Evolutionary conservation across 768 basidiomycete species (phyloP), one percentile per base, ranked within the genome.

Genomic region (Leccinum broughii): DNA sequence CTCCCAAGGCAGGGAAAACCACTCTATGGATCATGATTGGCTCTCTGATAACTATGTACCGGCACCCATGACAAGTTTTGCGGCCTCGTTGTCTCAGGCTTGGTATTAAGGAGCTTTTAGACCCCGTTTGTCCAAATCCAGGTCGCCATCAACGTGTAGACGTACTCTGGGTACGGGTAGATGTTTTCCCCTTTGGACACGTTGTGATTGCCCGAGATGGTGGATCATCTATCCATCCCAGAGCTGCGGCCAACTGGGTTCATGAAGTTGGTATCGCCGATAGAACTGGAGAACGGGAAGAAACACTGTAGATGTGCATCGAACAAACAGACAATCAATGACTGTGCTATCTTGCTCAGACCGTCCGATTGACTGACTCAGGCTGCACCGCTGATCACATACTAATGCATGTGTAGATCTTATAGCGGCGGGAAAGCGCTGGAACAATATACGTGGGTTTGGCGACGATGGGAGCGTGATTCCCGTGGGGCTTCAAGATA

Each of bases 141-240:
- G 15, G 11, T 7, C 2, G 14, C 52, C 32, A 57, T 49, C 1
- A 52, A 34, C 1, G 58, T 67, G 30, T 67, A 61, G 7, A 60
- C 2, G 51, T 60, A 67, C 22, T 35, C 58, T 26, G 66, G 60
- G 17, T 62, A 60, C 3, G 48, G 54, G 2, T n/a, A n/a, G 41
- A n/a, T 44, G 41, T 3, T 50, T 26, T n/a, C 50, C 55, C 14
- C 10, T 39, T 24, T 15, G 9, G 15, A 51, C 6, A 34, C 51
- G 13, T 6, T 24, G 54, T 60, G 54, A 26, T 48, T 13, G 22
- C 20, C 62, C 59, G 6, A 58, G 22, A n/a, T 37, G 51, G 7
- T 44, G 4, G 2, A 60, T 22, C 24, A 53, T 35, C 2, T 17
- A n/a, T 55, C 62, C 58, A 61, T 34, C 17, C 60, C 14, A 32